Percentiles rank a stretch among this genome's conserved stretches.
phyloP scores from a whole-genome alignment of 2,329 filamentous ascomycete genomes.

The Magnaporthiopsis incrustans region DNA sequence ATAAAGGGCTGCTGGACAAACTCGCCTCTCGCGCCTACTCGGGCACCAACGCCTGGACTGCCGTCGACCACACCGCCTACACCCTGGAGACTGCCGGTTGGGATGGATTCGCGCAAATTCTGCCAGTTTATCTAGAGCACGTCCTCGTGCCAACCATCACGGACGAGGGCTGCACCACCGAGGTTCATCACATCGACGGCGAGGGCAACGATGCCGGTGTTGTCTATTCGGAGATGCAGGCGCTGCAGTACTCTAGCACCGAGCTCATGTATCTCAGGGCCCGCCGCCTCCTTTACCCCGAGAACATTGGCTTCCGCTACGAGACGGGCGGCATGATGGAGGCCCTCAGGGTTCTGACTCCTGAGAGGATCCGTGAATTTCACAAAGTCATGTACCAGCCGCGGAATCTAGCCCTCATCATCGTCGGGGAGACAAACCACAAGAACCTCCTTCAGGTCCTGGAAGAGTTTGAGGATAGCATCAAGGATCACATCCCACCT shows the following conservation, averaged over 20 bases:
- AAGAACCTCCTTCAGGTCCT: conserved; percentile 70
- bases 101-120: conserved; percentile 91
- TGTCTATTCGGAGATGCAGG: conserved; percentile 99
- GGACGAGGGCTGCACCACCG: conserved; percentile 86
- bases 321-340: conserved; percentile 99
- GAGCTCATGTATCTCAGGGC: conserved; percentile 85
- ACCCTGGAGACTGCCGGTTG: conserved; percentile 92
- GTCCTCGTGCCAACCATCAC: conserved; percentile 85
- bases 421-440: conserved; percentile 89
- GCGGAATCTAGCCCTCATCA: conserved; percentile 82
- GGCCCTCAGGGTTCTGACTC: conserved; percentile 74
- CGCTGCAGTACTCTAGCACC: conserved; percentile 72
- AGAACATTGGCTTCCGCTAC: conserved; percentile 87
- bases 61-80: conserved; percentile 93
- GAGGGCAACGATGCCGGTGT: conserved; percentile 92
- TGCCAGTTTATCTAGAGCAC: conserved; percentile 94
- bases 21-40: conserved; percentile 90
- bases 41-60: conserved; percentile 93
- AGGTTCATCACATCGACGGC: conserved; percentile 93
- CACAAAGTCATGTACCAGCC: conserved; percentile 97
- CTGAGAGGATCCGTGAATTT: conserved; percentile 87
- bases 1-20: conserved; percentile 93
- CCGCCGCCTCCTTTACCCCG: conserved; percentile 74
- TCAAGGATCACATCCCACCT: conserved; percentile 72
- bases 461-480: conserved; percentile 80